phyloP scores from a whole-genome alignment of 768 basidiomycete species.

The Mycena filopes region DNA sequence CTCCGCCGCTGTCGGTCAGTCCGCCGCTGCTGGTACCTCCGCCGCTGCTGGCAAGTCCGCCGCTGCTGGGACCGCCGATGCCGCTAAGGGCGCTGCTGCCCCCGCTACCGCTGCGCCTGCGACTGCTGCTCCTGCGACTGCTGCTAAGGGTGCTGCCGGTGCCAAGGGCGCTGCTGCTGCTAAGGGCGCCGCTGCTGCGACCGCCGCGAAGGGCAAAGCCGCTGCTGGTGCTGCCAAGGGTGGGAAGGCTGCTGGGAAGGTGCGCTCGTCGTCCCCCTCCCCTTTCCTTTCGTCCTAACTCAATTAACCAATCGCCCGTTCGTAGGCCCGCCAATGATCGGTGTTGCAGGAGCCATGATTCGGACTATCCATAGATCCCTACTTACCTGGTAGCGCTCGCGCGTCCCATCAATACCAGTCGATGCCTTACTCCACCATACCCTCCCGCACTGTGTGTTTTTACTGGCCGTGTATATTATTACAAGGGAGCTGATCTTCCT shows the following conservation, averaged over 20 bases:
- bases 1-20: not conserved
- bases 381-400: slow-evolving; percentile 9
- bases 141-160: not conserved
- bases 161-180: not conserved
- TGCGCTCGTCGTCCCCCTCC: not conserved
- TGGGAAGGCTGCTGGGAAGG: not conserved
- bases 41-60: not conserved
- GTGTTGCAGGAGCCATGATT: not conserved
- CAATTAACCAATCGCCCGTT: too few relatives aligned
- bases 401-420: slow-evolving; percentile 22
- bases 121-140: not conserved
- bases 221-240: not conserved
- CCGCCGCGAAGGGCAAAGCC: not conserved
- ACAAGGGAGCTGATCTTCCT: slow-evolving; percentile 24
- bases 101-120: not conserved
- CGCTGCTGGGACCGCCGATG: slow-evolving; percentile 1
- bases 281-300: not conserved
- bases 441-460: slow-evolving; percentile 13
- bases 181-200: not conserved
- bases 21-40: not conserved
- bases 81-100: not conserved
- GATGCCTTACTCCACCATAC: slow-evolving; percentile 15
- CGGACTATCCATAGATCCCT: slow-evolving; percentile 6
- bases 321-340: not conserved
- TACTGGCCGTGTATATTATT: slow-evolving; percentile 21